Evolutionary conservation across 768 basidiomycete genomes (phyloP).

Genomic region (Amanita subjunquillea): DNA sequence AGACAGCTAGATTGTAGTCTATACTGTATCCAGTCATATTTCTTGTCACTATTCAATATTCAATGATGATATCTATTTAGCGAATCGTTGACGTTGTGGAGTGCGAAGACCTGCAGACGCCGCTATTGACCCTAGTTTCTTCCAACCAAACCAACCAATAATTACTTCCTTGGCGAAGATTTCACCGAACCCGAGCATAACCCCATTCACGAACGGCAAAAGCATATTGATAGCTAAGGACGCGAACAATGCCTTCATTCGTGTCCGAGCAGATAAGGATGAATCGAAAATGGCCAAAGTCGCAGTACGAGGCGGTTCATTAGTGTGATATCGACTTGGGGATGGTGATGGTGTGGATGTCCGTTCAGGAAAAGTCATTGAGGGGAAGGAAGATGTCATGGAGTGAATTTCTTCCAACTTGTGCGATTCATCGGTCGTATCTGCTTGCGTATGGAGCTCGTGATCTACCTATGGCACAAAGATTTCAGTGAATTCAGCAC

Average conservation of each 20-base stretch:
- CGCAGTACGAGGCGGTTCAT: constrained; percentile 30
- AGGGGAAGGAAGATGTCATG: constrained; percentile 63
- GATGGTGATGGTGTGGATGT: constrained; percentile 37
- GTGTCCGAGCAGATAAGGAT: constrained; percentile 54
- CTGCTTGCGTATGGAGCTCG: constrained; percentile 6
- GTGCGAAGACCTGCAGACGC: constrained; percentile 25
- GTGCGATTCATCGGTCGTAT: constrained; percentile 1
- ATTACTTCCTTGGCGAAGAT: constrained; percentile 81
- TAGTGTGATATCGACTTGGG: constrained; percentile 13
- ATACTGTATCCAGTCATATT: constrained; percentile 1
- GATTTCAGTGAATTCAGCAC: background rate
- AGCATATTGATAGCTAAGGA: constrained; percentile 77
- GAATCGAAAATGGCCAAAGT: constrained; percentile 66
- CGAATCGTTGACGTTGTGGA: background rate
- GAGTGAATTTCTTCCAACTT: constrained; percentile 71
- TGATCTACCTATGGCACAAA: background rate
- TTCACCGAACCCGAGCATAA: constrained; percentile 96
- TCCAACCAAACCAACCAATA: constrained; percentile 44
- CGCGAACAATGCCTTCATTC: constrained; percentile 57
- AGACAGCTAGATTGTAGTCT: constrained; percentile 49
- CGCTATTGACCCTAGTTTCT: constrained; percentile 25
- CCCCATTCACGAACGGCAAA: constrained; percentile 85
- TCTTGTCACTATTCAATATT: background rate
- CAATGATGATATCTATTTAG: background rate
- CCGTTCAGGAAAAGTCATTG: constrained; percentile 63